Conservation (phyloP, 306 rosid species). For the Crotalaria pallida region DNA sequence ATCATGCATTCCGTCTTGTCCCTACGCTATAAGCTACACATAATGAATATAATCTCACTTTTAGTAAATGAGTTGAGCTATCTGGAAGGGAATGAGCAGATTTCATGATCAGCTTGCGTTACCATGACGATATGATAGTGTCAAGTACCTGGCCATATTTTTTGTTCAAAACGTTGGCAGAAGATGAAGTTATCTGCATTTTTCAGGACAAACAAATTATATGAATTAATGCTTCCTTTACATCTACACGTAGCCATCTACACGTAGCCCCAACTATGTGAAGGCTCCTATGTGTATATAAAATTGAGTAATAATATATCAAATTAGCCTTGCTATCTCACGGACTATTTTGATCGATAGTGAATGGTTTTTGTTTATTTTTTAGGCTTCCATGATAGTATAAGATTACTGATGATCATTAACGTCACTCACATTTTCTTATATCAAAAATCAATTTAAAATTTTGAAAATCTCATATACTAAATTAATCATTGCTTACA, state of each 20-base stretch:
- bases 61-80: neutral
- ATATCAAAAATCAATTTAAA: too few relatives aligned
- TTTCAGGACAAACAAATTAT: neutral
- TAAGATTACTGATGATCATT: too few relatives aligned
- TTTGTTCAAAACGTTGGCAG: neutral
- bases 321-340: too few relatives aligned
- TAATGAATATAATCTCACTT: conserved; percentile 2
- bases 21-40: conserved; percentile 1
- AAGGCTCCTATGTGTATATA: neutral
- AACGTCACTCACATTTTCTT: too few relatives aligned
- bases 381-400: too few relatives aligned
- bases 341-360: too few relatives aligned
- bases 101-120: neutral
- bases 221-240: conserved; percentile 2
- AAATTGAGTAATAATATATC: too few relatives aligned
- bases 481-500: too few relatives aligned
- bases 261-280: neutral
- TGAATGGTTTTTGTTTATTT: too few relatives aligned
- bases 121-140: conserved; percentile 29
- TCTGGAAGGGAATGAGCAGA: neutral
- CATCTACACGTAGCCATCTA: too few relatives aligned
- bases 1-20: conserved; percentile 29
- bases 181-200: neutral
- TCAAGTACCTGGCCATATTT: neutral
- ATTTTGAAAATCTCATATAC: too few relatives aligned